Percentiles rank a stretch among this genome's conserved stretches.
Evolutionary conservation across 306 rosid genomes (phyloP).

Genomic region (Rubus parviflorus): DNA sequence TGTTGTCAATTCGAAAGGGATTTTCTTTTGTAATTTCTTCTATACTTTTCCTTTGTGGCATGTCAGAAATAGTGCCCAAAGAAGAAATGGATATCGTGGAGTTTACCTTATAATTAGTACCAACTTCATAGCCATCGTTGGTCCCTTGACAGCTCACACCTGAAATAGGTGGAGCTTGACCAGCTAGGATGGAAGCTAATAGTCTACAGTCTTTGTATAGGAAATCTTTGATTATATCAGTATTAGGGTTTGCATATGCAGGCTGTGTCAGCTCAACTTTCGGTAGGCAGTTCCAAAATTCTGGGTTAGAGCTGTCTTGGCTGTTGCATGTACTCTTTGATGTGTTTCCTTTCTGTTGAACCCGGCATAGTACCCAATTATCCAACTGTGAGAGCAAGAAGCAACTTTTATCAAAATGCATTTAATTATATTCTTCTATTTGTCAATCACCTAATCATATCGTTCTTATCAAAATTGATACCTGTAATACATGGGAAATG

Average conservation of each 20-base stretch:
- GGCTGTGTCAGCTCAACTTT: slow-evolving; percentile 31
- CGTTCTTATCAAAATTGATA: neutral
- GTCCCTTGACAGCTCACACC: slow-evolving; percentile 25
- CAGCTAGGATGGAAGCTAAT: slow-evolving; percentile 56
- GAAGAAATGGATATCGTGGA: slow-evolving; percentile 36
- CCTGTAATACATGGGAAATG: neutral
- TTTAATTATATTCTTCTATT: neutral
- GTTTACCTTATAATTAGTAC: slow-evolving; percentile 34
- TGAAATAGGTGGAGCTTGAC: slow-evolving; percentile 46
- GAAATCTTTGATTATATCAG: slow-evolving; percentile 41
- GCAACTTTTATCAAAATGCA: slow-evolving; percentile 9
- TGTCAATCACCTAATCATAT: neutral
- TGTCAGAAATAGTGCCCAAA: slow-evolving; percentile 34
- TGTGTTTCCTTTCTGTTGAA: slow-evolving; percentile 51
- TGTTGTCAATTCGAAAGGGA: slow-evolving; percentile 33
- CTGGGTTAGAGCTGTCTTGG: slow-evolving; percentile 39
- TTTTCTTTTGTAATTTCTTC: slow-evolving; percentile 40
- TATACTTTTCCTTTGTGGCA: slow-evolving; percentile 29
- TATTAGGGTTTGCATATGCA: slow-evolving; percentile 21
- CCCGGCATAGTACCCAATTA: slow-evolving; percentile 81
- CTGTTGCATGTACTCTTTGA: slow-evolving; percentile 37
- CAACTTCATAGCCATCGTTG: slow-evolving; percentile 26
- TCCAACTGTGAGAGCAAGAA: slow-evolving; percentile 53
- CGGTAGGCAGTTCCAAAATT: slow-evolving; percentile 14
- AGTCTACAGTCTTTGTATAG: slow-evolving; percentile 50